Conservation (phyloP, 805 yeast species). For the Candida peoriensis region DNA sequence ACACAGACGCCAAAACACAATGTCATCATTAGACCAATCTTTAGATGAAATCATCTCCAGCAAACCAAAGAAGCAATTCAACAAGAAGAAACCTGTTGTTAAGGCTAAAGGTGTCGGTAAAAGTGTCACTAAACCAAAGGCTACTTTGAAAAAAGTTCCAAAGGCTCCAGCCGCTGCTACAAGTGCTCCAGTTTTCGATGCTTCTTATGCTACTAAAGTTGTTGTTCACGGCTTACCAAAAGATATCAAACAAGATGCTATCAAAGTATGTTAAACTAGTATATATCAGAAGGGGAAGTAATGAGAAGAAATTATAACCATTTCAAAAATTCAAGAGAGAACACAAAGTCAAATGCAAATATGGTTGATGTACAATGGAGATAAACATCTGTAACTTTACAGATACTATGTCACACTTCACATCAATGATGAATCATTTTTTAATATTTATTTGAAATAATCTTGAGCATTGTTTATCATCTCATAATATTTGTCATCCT, state of each 20-base stretch:
- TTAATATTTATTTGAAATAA: too few relatives aligned
- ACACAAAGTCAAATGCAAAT: too few relatives aligned
- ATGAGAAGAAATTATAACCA: too few relatives aligned
- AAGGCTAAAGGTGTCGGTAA: slow-evolving; percentile 21
- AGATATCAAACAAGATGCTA: slow-evolving; percentile 78
- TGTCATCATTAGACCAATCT: slow-evolving; percentile 84
- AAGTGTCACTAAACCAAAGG: slow-evolving; percentile 22
- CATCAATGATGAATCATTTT: too few relatives aligned
- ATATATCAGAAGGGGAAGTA: not conserved
- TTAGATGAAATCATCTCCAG: slow-evolving; percentile 90
- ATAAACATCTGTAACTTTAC: too few relatives aligned
- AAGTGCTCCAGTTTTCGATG: slow-evolving; percentile 30
- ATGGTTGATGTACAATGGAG: too few relatives aligned
- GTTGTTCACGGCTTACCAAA: slow-evolving; percentile 81
- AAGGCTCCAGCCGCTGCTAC: slow-evolving; percentile 12
- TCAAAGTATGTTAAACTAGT: slow-evolving; percentile 69
- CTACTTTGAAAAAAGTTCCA: slow-evolving; percentile 25
- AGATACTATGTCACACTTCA: too few relatives aligned
- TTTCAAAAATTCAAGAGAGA: too few relatives aligned
- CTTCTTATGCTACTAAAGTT: slow-evolving; percentile 68
- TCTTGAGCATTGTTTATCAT: too few relatives aligned
- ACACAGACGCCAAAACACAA: too few relatives aligned
- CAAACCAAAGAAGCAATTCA: slow-evolving; percentile 35
- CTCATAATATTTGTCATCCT: too few relatives aligned
- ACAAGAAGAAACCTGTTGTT: slow-evolving; percentile 24